Base-by-base conservation (phyloP, 345 rosid species). In the Carallia brachiata region DNA sequence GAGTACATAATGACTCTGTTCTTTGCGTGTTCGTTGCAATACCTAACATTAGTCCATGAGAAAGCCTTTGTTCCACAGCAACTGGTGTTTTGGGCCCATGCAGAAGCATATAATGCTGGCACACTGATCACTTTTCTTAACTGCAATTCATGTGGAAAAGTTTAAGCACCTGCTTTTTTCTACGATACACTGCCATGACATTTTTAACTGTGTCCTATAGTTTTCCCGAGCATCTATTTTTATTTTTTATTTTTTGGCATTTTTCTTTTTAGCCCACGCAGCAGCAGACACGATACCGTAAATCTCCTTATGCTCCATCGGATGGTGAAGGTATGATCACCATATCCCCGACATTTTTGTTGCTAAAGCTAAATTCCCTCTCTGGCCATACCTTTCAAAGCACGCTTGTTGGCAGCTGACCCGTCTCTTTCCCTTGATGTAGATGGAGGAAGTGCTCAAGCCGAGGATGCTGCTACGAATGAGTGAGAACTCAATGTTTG, bases 261-360 rank as follows among this genome's bases (percentile, higher is more conserved):
- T 44, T 52, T 39, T 12, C 31, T 59, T 70, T 62, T 60, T 73
- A 95, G 99, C 99, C 97, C 70, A 92, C 99, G 36, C 97, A 95
- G 81, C 97, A 95, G 74, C 97, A 89, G 82, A 95, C 97, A 54
- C 85, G 99, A 71, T 95, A 95, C 79, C 82, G 99, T 71, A 95
- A 90, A 77, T 95, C 99, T 63, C 96, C 97, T 66, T 90, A 79
- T 72, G 95, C 92, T 61, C 98, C 98, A 63, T 66, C 97, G 0
- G 88, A 79, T 48, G 88, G 89, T 62, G 98, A 90, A 82, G 97
- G 98, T 93, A 81, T 56, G 39, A 4, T n/a, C n/a, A n/a, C n/a
- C n/a, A 28, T 55, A 4, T n/a, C 30, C 48, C 59, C 7, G 32
- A 55, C 59, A 55, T 23, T 12, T 55, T 55, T 55, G 31, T 28